Base-by-base conservation (phyloP, 805 yeast genomes). In the Kuraishia ogatae region DNA sequence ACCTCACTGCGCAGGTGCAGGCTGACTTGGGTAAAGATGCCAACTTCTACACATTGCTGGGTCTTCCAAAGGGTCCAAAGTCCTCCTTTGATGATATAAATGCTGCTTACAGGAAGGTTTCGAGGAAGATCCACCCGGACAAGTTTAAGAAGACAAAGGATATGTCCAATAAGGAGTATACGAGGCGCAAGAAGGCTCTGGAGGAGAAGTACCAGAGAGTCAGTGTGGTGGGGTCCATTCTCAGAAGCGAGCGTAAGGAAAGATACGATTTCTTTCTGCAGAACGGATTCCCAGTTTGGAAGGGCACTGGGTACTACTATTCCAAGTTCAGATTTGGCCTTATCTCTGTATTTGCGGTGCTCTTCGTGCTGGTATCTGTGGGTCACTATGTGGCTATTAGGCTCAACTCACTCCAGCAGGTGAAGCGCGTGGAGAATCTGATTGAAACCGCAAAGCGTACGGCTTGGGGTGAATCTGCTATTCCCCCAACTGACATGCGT, bases 281-380 rank as follows among this genome's bases (percentile, higher is more conserved):
- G 49, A 79, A 82, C 61, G 97, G 98, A 7, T 93, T 94, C 71
- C 98, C 99, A 6, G 76, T 78, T 58, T 89, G 87, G 80, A 83
- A 83, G 56, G 89, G 84, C 17, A 77, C 83, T 21, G 89, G 82
- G 54, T 81, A 87, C 74, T 75, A 75, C 59, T 81, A 86, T 66
- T 66, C 81, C 64, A 78, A 84, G 68, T 90, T 76, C 77, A 80
- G 85, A 63, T 97, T 91, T 22, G 85, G 86, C 47, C 65, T 79
- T 35, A 60, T 77, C 11, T 66, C 82, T 52, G 80, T 87, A 0
- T 47, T 84, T 1, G 60, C 72, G 2, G 73, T 86, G 39, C 64
- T 89, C 28, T 80, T 74, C 54, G 39, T 81, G 0, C 59, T 86
- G 11, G 71, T 80, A 26, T 76, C 85, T 39, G 63, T 70, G 1